Conservation (phyloP, 139 green algal species). For the Microglena sp. region DNA sequence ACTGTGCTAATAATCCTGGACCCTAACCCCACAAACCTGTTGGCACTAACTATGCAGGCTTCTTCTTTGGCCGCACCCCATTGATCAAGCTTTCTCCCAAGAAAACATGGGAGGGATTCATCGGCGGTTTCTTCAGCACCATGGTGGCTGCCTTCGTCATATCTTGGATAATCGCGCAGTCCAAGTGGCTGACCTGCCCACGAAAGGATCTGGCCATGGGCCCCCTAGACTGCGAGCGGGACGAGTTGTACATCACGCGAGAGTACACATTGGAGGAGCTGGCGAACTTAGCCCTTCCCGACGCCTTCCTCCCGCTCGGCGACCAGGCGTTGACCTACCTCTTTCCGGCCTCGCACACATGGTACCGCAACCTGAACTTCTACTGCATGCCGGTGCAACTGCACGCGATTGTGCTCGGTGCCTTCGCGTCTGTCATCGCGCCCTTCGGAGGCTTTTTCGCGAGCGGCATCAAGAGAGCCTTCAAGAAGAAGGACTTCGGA, state of each 20-base stretch:
- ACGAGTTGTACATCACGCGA: constrained; percentile 44
- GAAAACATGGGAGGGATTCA: constrained; percentile 99
- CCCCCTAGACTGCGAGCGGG: constrained; percentile 28
- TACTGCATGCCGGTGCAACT: no score
- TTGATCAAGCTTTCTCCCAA: constrained; percentile 98
- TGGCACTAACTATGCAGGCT: no score
- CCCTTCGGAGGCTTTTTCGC: constrained; percentile 98
- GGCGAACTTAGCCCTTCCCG: constrained; percentile 8
- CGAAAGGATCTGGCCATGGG: constrained; percentile 48
- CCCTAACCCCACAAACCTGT: no score
- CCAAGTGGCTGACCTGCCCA: constrained; percentile 84
- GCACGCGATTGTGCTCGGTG: constrained; percentile 68
- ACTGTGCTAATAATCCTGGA: background rate
- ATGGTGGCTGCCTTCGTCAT: constrained; percentile 70
- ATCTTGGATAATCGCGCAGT: constrained; percentile 47
- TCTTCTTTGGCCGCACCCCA: constrained; percentile 88
- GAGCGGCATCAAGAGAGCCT: constrained; percentile 95
- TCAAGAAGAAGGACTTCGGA: constrained; percentile 99
- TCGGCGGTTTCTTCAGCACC: constrained; percentile 75
- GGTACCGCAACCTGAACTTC: no score
- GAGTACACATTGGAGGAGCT: constrained; percentile 38
- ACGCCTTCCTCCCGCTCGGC: no score
- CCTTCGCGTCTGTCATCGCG: constrained; percentile 91
- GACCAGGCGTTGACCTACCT: no score
- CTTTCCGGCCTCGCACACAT: no score